A percentile compares a stretch with the other conserved stretches of the same genome.
Evolutionary conservation across 805 yeast species (phyloP).

Genomic region (Metschnikowia drakensbergensis): DNA sequence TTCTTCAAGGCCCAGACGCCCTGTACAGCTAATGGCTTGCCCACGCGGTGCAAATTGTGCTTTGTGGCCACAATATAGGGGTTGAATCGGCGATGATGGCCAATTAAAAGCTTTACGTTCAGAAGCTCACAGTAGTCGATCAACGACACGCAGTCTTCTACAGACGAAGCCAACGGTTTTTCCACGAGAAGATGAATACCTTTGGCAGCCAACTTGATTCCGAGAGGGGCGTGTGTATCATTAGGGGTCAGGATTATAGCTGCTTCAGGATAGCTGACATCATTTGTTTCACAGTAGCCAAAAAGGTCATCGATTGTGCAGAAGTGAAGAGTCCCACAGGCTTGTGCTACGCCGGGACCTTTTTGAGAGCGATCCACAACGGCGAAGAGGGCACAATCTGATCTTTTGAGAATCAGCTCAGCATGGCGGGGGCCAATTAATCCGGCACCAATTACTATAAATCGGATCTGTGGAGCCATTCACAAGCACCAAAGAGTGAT

Average conservation of each 20-base stretch:
- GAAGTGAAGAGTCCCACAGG: conserved; percentile 19
- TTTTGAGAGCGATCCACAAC: conserved; percentile 25
- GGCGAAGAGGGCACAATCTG: conserved; percentile 22
- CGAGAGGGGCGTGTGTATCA: conserved; percentile 36
- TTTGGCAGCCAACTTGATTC: conserved; percentile 29
- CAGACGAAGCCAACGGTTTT: conserved; percentile 37
- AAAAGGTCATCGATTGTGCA: conserved; percentile 19
- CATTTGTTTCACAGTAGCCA: conserved; percentile 15
- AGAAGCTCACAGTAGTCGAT: conserved; percentile 23
- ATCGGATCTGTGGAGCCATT: conserved; percentile 4
- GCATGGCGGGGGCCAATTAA: conserved; percentile 30
- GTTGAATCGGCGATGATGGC: conserved; percentile 42
- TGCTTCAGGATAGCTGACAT: conserved; percentile 31
- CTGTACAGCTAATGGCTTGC: conserved; percentile 35
- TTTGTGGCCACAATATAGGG: conserved; percentile 40
- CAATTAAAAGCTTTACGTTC: conserved; percentile 34
- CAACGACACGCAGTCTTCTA: conserved; percentile 32
- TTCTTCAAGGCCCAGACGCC: conserved; percentile 41
- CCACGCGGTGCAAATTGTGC: conserved; percentile 28
- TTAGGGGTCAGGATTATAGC: conserved; percentile 43
- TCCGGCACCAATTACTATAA: conserved; percentile 26
- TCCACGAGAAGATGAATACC: conserved; percentile 40
- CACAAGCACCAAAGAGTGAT: background rate
- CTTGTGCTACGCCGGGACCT: conserved; percentile 19
- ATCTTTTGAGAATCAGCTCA: conserved; percentile 19